These are phyloP conservation scores for Selaginella moellendorffii DNA, from an alignment of 75 land plant species.

Conservation along the genomic window DNA sequence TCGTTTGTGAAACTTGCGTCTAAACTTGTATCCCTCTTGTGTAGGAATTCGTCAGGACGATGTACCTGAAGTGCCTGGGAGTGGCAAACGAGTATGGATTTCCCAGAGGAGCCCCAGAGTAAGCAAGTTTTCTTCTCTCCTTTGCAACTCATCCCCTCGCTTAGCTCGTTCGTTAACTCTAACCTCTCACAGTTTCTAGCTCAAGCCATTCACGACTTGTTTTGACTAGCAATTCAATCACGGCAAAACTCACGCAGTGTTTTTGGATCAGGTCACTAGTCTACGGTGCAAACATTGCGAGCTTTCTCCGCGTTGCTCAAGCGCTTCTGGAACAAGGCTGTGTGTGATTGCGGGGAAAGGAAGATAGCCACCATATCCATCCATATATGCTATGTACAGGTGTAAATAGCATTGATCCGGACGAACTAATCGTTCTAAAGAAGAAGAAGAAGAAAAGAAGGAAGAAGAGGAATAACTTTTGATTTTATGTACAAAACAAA, in stretches of 20 bases:
- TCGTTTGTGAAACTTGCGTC: not conserved
- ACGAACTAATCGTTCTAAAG: too few relatives aligned
- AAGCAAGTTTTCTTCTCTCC: too few relatives aligned
- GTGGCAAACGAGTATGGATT: slow-evolving; percentile 76
- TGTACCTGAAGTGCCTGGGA: slow-evolving; percentile 65
- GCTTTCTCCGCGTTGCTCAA: slow-evolving; percentile 69
- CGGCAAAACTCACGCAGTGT: not conserved
- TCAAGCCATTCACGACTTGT: not conserved
- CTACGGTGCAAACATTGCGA: slow-evolving; percentile 82
- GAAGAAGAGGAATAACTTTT: too few relatives aligned
- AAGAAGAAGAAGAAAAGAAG: not conserved
- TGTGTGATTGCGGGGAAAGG: slow-evolving; percentile 25
- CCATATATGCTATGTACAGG: not conserved
- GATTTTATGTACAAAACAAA: too few relatives aligned
- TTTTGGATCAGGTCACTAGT: slow-evolving; percentile 50
- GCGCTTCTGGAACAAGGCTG: slow-evolving; percentile 95
- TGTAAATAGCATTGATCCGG: not conserved
- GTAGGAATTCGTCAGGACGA: slow-evolving; percentile 88
- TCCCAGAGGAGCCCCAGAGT: slow-evolving; percentile 82
- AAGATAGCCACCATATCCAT: too few relatives aligned
- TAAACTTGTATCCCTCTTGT: not conserved
- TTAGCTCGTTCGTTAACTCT: too few relatives aligned
- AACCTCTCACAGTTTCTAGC: too few relatives aligned
- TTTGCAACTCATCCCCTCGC: too few relatives aligned
- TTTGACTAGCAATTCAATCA: too few relatives aligned